phyloP scores from a whole-genome alignment of 2,329 filamentous ascomycete species.

The Alternaria solani region DNA sequence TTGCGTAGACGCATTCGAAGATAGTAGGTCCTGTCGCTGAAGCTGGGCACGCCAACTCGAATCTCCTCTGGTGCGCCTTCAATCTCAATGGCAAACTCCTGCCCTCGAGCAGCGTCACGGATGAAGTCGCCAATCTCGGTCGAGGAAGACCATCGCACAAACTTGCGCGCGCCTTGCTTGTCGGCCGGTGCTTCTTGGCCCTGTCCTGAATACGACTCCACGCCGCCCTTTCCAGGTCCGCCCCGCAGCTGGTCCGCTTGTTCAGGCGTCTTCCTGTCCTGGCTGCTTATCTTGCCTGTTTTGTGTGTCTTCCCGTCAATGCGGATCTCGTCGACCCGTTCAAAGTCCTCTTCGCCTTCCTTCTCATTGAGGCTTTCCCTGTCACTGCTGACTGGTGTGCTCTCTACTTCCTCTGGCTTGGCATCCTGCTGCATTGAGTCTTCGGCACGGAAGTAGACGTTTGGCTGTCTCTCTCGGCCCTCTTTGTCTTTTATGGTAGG shows the following conservation, averaged over 20 bases:
- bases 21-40: slow-evolving; percentile 90
- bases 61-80: slow-evolving; percentile 75
- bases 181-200: slow-evolving; percentile 64
- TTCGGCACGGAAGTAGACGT: slow-evolving; percentile 81
- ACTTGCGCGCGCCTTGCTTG: slow-evolving; percentile 63
- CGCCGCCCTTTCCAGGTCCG: slow-evolving; percentile 63
- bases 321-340: slow-evolving; percentile 59
- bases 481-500: slow-evolving; percentile 69
- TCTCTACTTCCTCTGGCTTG: slow-evolving; percentile 34
- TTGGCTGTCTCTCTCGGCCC: slow-evolving; percentile 74
- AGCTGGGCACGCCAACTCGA: slow-evolving; percentile 82
- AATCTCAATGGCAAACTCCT: slow-evolving; percentile 85
- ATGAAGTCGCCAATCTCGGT: slow-evolving; percentile 96
- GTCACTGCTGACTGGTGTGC: slow-evolving; percentile 38
- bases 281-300: slow-evolving; percentile 52
- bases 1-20: slow-evolving; percentile 79
- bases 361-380: slow-evolving; percentile 37
- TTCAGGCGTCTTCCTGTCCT: slow-evolving; percentile 38
- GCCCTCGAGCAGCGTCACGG: slow-evolving; percentile 81
- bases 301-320: slow-evolving; percentile 60
- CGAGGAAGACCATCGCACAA: slow-evolving; percentile 86
- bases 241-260: slow-evolving; percentile 53
- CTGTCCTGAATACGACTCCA: slow-evolving; percentile 75
- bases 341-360: slow-evolving; percentile 52
- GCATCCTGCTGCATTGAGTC: slow-evolving; percentile 70